Evolutionary conservation across 164 flowering plant species (phyloP).

Genomic region (Cinnamomum micranthum): DNA sequence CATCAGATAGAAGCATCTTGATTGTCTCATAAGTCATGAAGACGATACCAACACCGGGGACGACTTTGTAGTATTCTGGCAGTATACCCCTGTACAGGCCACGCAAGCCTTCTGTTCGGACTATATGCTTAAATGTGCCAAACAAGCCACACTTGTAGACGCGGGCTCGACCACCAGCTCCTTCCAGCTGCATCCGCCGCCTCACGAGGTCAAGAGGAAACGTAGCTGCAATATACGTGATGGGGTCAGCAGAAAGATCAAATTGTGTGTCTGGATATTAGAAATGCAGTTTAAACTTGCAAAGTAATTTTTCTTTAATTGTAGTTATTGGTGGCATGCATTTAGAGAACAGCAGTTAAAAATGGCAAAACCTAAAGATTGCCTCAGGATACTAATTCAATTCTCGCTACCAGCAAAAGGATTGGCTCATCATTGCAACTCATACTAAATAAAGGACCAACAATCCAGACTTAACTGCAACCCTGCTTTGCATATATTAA

Average conservation of each 20-base stretch:
- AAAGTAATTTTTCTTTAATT: no score
- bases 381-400: no score
- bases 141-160: constrained; percentile 59
- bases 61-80: constrained; percentile 88
- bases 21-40: constrained; percentile 80
- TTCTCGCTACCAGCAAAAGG: no score
- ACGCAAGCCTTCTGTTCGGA: constrained; percentile 53
- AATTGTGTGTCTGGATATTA: neutral
- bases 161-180: constrained; percentile 71
- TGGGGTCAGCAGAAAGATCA: neutral
- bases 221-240: constrained; percentile 46
- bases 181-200: constrained; percentile 86
- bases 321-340: no score
- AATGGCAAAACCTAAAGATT: no score
- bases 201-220: constrained; percentile 86
- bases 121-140: constrained; percentile 63
- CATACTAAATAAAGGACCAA: no score
- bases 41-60: constrained; percentile 76
- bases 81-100: constrained; percentile 79
- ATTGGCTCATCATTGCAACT: no score
- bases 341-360: no score
- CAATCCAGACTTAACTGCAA: no score
- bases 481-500: no score
- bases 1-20: constrained; percentile 50
- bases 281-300: no score